Percentiles rank a stretch among this genome's conserved stretches.
Evolutionary conservation across 2,329 filamentous ascomycete species (phyloP).

Genomic region (Epichloe sibirici): DNA sequence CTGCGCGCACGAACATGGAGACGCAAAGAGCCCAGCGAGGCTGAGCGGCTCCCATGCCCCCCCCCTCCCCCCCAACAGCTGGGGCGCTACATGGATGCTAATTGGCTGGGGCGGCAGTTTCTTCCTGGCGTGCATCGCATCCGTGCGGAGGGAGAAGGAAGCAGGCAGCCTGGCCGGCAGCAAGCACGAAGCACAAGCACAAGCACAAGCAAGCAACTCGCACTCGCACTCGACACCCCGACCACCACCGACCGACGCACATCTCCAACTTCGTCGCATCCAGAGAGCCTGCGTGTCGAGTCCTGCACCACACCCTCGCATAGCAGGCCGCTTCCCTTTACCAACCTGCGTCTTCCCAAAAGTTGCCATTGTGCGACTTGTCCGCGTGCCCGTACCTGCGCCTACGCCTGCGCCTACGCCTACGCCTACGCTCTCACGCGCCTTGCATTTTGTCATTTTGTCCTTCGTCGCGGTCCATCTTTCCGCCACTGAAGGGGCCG

Average conservation of each 20-base stretch:
- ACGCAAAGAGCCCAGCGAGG: not conserved
- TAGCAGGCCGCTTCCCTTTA: not conserved
- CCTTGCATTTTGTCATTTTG: not conserved
- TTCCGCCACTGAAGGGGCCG: not conserved
- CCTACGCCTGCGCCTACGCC: not conserved
- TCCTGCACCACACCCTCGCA: slow-evolving; percentile 1
- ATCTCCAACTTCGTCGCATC: slow-evolving; percentile 1
- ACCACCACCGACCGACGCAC: not conserved
- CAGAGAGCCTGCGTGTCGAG: slow-evolving; percentile 1
- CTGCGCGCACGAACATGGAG: too few relatives aligned
- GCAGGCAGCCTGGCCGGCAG: too few relatives aligned
- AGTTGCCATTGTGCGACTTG: not conserved
- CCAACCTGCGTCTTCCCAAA: not conserved
- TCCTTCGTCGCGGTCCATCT: not conserved
- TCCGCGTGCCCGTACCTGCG: not conserved
- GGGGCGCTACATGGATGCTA: not conserved
- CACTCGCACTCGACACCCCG: not conserved
- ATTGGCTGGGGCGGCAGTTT: not conserved
- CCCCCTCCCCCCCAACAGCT: not conserved
- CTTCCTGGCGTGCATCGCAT: too few relatives aligned
- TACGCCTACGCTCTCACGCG: not conserved
- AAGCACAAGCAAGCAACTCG: not conserved
- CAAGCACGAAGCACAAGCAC: not conserved
- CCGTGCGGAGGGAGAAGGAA: not conserved
- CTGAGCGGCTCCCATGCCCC: not conserved